Conservation (phyloP, 116 monocot species). For the Thalassia testudinum region DNA sequence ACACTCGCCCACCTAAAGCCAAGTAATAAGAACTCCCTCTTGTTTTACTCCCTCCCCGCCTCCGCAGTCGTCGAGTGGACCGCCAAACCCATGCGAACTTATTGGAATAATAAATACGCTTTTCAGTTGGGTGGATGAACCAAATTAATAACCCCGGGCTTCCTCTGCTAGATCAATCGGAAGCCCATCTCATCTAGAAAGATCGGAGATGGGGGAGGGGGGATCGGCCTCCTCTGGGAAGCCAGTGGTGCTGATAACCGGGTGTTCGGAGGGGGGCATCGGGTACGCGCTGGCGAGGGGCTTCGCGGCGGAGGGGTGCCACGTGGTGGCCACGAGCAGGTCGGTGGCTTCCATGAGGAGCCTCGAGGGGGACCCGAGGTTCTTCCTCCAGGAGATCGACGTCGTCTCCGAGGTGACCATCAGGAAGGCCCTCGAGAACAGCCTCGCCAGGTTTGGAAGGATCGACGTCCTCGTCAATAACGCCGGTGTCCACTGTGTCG, state of each 20-base stretch:
- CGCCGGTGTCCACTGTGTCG: slow-evolving; percentile 75
- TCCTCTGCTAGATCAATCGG: too few species aligned
- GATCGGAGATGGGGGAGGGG: too few species aligned
- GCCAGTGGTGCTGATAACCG: slow-evolving; percentile 69
- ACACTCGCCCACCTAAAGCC: too few species aligned
- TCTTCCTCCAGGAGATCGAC: slow-evolving; percentile 54
- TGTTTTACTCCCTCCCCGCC: too few species aligned
- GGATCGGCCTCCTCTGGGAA: slow-evolving; percentile 10
- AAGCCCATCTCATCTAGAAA: too few species aligned
- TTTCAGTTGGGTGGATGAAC: too few species aligned
- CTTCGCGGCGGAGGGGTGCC: slow-evolving; percentile 50
- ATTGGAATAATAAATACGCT: too few species aligned
- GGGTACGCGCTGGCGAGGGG: slow-evolving; percentile 65
- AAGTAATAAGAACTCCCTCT: too few species aligned
- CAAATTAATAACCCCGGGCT: too few species aligned
- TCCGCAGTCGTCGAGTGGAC: too few species aligned
- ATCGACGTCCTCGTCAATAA: slow-evolving; percentile 92
- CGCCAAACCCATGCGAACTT: too few species aligned
- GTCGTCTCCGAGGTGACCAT: slow-evolving; percentile 59
- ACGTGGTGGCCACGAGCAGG: slow-evolving; percentile 52
- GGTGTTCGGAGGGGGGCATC: slow-evolving; percentile 85
- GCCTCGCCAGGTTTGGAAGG: slow-evolving; percentile 41
- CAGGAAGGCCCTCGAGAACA: slow-evolving; percentile 14
- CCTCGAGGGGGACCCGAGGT: slow-evolving; percentile 34
- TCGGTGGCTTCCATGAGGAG: slow-evolving; percentile 53